Percentiles rank a stretch among this genome's conserved stretches.
These are phyloP conservation scores for Arachnopeziza araneosa DNA, from an alignment of 2,329 filamentous ascomycete genomes.

Conservation along the genomic window DNA sequence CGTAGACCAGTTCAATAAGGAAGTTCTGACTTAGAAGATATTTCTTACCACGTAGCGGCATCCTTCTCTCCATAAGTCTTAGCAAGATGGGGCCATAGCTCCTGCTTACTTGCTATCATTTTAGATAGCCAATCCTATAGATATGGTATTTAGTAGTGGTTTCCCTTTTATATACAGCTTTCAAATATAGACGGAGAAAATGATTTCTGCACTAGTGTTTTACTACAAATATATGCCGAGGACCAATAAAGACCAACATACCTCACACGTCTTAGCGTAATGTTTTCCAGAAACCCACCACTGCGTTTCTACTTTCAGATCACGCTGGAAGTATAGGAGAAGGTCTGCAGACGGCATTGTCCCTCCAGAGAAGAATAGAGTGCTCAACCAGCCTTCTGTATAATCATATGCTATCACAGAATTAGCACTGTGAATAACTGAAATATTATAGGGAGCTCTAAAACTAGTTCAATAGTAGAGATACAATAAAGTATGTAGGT, in stretches of 20 bases:
- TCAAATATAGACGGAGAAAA: no score
- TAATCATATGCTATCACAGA: slow-evolving; percentile 52
- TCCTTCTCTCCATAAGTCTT: slow-evolving; percentile 60
- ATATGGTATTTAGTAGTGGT: neutral
- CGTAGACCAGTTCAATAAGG: no score
- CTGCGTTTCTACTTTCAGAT: slow-evolving; percentile 54
- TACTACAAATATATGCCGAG: no score
- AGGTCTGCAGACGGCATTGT: slow-evolving; percentile 66
- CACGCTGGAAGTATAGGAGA: slow-evolving; percentile 59
- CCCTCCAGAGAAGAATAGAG: slow-evolving; percentile 67
- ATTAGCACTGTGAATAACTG: no score
- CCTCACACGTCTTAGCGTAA: slow-evolving; percentile 66
- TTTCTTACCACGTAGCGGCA: slow-evolving; percentile 55
- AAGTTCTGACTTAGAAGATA: no score
- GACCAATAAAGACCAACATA: slow-evolving; percentile 27
- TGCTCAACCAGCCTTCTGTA: slow-evolving; percentile 69
- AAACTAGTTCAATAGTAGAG: no score
- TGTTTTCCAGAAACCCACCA: slow-evolving; percentile 68
- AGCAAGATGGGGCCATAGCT: slow-evolving; percentile 58
- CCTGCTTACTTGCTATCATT: slow-evolving; percentile 52
- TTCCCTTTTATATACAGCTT: neutral
- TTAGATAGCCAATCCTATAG: slow-evolving; percentile 54
- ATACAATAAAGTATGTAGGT: no score
- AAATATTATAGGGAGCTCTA: no score
- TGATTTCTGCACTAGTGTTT: no score